Base-by-base conservation (phyloP, 208 protist species). In the Leishmania amazonensis region DNA sequence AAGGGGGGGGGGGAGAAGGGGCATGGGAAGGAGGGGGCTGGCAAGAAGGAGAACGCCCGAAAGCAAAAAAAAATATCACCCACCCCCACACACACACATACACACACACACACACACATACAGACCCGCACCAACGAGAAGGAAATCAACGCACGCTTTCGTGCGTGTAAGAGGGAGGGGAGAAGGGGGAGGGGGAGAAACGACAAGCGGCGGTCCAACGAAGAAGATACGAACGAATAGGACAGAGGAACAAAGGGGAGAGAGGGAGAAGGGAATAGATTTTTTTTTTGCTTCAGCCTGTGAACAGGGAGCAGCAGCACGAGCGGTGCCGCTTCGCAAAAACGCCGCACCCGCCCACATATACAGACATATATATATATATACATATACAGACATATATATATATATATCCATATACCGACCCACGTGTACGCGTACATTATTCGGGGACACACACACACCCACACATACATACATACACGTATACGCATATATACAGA, bases 371-470 rank as follows among this genome's bases (percentile, higher is more conserved):
- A 62, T 3, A 62, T 2, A 62, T 0, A 62, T 17, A 62, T 28
- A 62, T 2, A 62, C 7, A 62, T 17, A 83, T 28, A 28, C n/a
- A n/a, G n/a, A n/a, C 3, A 28, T 62, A 62, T 28, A 62, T 7
- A 62, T 28, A 62, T n/a, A 62, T 1, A 62, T n/a, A 83, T 21
- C 71, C 38, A 81, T 54, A 80, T 62, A 81, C 57, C 77, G 47
- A 81, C 49, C 81, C 73, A 85, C 28, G 81, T 65, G 58, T 40
- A 76, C 70, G 54, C 31, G 53, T 31, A 57, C 78, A 57, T 35
- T 35, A 35, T 35, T 35, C 31, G 31, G 13, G 60, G 11, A 83
- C 21, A 85, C 9, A 76, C 62, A 83, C 17, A 72, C 31, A 75
- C 19, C 78, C 51, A 70, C 64, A 70, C n/a, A 38, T 15, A 17